Percentiles rank a stretch among this genome's conserved stretches.
Evolutionary conservation across 2,329 filamentous ascomycete species (phyloP).

Genomic region (Colletotrichum sp.): DNA sequence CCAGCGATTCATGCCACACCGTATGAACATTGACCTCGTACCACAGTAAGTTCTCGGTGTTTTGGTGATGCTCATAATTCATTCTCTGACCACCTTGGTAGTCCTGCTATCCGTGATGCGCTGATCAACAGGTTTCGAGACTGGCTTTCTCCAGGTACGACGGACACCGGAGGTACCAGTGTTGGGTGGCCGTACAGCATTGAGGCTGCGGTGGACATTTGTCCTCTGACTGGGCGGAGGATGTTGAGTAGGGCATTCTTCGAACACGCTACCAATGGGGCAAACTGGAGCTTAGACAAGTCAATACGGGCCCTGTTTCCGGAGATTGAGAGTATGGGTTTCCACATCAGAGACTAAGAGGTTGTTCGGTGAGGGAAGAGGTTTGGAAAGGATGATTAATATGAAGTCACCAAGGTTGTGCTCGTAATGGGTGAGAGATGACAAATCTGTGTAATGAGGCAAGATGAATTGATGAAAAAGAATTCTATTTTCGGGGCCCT

Average conservation of each 20-base stretch:
- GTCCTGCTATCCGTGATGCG: slow-evolving; percentile 7
- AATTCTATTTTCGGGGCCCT: background rate
- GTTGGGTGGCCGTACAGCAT: slow-evolving; percentile 14
- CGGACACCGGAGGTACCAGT: slow-evolving; percentile 2
- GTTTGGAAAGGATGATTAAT: background rate
- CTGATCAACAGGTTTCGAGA: slow-evolving; percentile 8
- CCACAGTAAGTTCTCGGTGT: background rate
- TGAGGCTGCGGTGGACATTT: slow-evolving; percentile 5
- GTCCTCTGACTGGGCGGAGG: slow-evolving; percentile 1
- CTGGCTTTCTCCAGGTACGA: slow-evolving; percentile 10
- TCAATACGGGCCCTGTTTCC: background rate
- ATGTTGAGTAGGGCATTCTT: slow-evolving; percentile 5
- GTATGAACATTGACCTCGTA: slow-evolving; percentile 11
- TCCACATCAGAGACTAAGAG: background rate
- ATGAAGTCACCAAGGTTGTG: background rate
- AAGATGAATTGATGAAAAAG: background rate
- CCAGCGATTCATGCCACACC: slow-evolving; percentile 1
- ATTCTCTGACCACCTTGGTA: background rate
- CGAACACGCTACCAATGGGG: slow-evolving; percentile 6
- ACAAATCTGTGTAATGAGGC: background rate
- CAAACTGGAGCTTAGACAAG: slow-evolving; percentile 15
- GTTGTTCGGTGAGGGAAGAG: background rate
- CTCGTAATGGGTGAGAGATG: background rate
- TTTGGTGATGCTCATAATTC: background rate
- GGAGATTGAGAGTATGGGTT: slow-evolving; percentile 7